Conservation (phyloP, 1,284 basidiomycete genomes). For the Microbotryomycetes sp. region DNA sequence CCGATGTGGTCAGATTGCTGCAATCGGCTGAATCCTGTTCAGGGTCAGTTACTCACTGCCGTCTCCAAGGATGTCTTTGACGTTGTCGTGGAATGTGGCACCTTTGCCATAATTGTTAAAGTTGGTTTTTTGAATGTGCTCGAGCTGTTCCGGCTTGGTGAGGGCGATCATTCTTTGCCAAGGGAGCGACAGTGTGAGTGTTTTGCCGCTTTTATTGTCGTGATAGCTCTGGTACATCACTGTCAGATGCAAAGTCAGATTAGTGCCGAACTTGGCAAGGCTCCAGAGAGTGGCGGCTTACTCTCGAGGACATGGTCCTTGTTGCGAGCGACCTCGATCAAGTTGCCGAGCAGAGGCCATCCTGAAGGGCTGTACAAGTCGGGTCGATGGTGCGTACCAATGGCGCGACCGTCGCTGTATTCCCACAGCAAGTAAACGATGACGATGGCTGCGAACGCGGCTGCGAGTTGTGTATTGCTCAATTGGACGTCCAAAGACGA, state of each 20-base stretch:
- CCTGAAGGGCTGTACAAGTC: not conserved
- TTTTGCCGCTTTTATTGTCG: not conserved
- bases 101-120: constrained; percentile 36
- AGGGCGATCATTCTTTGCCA: not conserved
- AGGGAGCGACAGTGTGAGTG: not conserved
- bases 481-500: not conserved
- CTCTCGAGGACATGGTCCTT: not conserved
- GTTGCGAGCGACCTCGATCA: not conserved
- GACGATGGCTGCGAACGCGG: not conserved
- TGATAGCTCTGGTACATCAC: not conserved
- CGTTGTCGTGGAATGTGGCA: not conserved
- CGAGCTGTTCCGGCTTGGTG: not conserved
- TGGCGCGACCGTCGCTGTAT: not conserved
- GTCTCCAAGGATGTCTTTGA: constrained; percentile 7
- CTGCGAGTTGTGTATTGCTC: not conserved
- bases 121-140: constrained; percentile 35
- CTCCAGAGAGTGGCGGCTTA: not conserved
- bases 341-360: not conserved
- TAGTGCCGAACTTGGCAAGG: not conserved
- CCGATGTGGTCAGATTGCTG: no score
- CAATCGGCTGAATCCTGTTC: not conserved
- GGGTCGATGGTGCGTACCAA: not conserved
- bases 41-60: constrained; percentile 7
- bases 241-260: not conserved
- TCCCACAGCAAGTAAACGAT: not conserved